Percentiles rank a stretch among this genome's conserved stretches.
Evolutionary conservation across 805 yeast genomes (phyloP).

Genomic region (Candida dajiaensis): DNA sequence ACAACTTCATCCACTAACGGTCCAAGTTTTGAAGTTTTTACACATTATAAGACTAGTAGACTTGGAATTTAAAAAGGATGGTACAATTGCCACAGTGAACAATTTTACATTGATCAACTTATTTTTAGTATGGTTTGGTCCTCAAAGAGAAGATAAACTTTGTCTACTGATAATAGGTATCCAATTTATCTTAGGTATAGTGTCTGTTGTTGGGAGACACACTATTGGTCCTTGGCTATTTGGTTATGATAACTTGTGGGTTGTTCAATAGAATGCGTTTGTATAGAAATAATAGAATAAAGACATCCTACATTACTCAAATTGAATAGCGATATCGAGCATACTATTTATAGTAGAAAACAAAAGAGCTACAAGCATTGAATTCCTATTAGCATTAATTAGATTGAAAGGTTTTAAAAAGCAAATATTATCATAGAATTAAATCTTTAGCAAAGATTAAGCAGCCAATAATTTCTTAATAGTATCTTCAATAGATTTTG

Average conservation of each 20-base stretch:
- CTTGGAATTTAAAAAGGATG: constrained; percentile 28
- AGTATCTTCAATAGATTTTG: constrained; percentile 49
- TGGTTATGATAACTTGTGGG: constrained; percentile 77
- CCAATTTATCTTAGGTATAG: constrained; percentile 63
- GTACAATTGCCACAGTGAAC: constrained; percentile 20
- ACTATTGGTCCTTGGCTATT: constrained; percentile 79
- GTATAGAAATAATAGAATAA: too few relatives aligned
- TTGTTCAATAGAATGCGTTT: constrained; percentile 15
- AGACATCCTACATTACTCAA: too few relatives aligned
- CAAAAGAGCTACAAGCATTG: too few relatives aligned
- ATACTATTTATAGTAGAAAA: too few relatives aligned
- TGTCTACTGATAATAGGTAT: constrained; percentile 52
- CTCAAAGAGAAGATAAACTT: constrained; percentile 75
- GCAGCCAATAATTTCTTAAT: constrained; percentile 50
- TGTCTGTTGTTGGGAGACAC: constrained; percentile 70
- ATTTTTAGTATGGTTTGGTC: constrained; percentile 81
- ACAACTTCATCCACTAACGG: constrained; percentile 28
- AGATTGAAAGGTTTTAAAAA: neutral
- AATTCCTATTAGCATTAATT: too few relatives aligned
- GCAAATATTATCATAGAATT: neutral
- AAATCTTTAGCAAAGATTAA: constrained; percentile 2
- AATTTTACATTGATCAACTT: constrained; percentile 88
- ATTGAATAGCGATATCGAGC: too few relatives aligned
- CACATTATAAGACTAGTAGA: constrained; percentile 45
- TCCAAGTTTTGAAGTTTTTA: constrained; percentile 38